Base-by-base conservation (phyloP, 2,329 filamentous ascomycete species). In the Aspergillus quadrilineatus region DNA sequence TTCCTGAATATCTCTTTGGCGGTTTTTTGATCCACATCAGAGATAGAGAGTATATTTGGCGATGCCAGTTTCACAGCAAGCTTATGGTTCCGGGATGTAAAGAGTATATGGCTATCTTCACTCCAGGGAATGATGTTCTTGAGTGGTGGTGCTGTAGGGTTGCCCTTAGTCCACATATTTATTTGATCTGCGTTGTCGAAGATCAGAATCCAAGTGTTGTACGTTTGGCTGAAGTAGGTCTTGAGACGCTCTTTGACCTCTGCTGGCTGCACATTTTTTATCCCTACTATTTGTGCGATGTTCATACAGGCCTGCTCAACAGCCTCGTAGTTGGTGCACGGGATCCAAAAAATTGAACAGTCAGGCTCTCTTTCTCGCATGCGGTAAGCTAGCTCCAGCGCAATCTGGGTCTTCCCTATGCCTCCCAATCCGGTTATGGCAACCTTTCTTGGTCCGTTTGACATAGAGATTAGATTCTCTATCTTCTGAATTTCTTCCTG, bases 271-370 rank as follows among this genome's bases (percentile, higher is more conserved):
- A 50, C 36, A n/a, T 55, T 37, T 22, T 7, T 28, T 0, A 45
- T 9, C 36, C 58, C 52, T 1, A 60, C 8, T 9, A 37, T 14
- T 15, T 55, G 36, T 12, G 43, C 17, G 22, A 61, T 63, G 14
- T 17, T 46, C 17, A 59, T 14, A 41, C 41, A 64, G 1, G 45
- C 55, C 37, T 65, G 56, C n/a, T 64, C 53, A 26, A 65, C 42
- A 4, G 10, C 52, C 26, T 51, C 58, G 6, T 51, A 44, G 48
- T 56, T 69, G 26, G 61, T 65, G 34, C 64, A 65, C 41, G 65
- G 60, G 26, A 70, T 53, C 67, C 67, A 71, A 50, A 71, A 68
- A 6, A 68, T 56, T 26, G 60, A 69, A 36, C 10, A 15, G 2
- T 65, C 56, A 15, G 22, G 47, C 17, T 41, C 3, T 17, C 15